A percentile compares a stretch with the other conserved stretches of the same genome.
phyloP scores from a whole-genome alignment of 2,329 filamentous ascomycete genomes.

The Fusarium beomiforme region DNA sequence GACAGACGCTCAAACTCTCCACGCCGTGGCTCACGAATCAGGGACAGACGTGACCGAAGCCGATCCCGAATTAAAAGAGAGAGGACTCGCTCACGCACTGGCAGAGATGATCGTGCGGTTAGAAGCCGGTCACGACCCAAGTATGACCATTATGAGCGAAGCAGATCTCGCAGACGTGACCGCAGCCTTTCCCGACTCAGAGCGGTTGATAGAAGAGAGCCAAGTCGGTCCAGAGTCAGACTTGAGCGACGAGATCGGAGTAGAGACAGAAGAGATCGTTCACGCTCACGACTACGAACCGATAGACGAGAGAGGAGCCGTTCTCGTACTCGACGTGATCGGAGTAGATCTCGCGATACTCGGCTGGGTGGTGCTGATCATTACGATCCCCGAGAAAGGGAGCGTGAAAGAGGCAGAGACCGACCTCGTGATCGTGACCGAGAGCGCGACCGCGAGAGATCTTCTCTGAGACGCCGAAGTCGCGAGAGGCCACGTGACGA shows the following conservation, averaged over 20 bases:
- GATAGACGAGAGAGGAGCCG: conserved; percentile 48
- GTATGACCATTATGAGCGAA: conserved; percentile 48
- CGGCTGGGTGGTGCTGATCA: conserved; percentile 43
- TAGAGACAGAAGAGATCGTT: conserved; percentile 44
- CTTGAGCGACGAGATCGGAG: conserved; percentile 44
- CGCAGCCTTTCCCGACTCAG: conserved; percentile 51
- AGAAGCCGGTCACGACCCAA: conserved; percentile 49
- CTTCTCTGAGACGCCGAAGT: conserved; percentile 40
- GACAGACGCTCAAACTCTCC: conserved; percentile 54
- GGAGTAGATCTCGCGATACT: conserved; percentile 44
- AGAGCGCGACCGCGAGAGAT: conserved; percentile 33
- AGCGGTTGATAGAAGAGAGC: conserved; percentile 45
- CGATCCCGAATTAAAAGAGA: conserved; percentile 51
- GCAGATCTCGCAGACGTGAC: conserved; percentile 49
- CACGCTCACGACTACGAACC: conserved; percentile 42
- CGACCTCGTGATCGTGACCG: conserved; percentile 31
- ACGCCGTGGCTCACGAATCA: conserved; percentile 47
- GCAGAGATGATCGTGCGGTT: conserved; percentile 46
- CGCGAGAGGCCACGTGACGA: conserved; percentile 42
- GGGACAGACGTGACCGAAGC: conserved; percentile 50
- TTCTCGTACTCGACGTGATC: conserved; percentile 45
- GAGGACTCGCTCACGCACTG: conserved; percentile 53
- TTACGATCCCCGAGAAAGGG: conserved; percentile 48
- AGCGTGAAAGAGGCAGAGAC: conserved; percentile 40
- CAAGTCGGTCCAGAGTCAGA: conserved; percentile 44